Evolutionary conservation across 2,329 filamentous ascomycete species (phyloP), one percentile per base, ranked within the genome.

Genomic region (Penicillium sp.): DNA sequence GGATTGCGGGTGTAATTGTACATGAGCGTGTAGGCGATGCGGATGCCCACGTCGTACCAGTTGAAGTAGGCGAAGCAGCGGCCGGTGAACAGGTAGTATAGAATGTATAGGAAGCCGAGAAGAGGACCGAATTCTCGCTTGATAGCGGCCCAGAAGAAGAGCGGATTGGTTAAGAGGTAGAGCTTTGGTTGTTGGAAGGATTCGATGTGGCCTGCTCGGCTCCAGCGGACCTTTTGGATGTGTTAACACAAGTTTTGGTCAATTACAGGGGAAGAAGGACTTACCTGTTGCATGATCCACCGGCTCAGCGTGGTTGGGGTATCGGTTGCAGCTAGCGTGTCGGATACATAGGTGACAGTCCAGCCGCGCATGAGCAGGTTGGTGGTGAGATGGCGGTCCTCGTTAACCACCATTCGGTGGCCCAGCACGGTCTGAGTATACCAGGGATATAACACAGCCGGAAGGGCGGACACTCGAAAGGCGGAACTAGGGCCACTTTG

Each of bases 331-430:
- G 68, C 63, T 25, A 71, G 48, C n/a, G 63, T 68, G 25, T 66
- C 61, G 10, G 69, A 64, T 30, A 65, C 65, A 47, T 69, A 72
- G 10, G 64, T 66, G 24, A 72, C 63, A 18, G 62, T 66, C 64
- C 66, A 70, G 7, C 68, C 68, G 31, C 60, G 61, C 3, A 71
- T 57, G 4, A 72, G 61, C 0, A 73, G 58, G 8, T 66, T 64
- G 8, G 70, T 72, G 0, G 69, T 73, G 4, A 73, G 59, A 47
- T 73, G 70, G 8, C 70, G 66, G 49, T 73, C 70, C 51, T 73
- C 70, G 48, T 73, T 73, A 30, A 72, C 64, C 35, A 38, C 60
- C 55, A 71, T 72, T 33, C 63, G 64, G 47, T 68, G 61, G 1
- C 70, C 69, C n/a, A 68, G 50, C 0, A 69, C 63, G 0, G 58